Percentiles rank a stretch among this genome's conserved stretches.
Evolutionary conservation across 2,329 filamentous ascomycete genomes (phyloP).

Genomic region (Ophiostoma himal-ulmi): DNA sequence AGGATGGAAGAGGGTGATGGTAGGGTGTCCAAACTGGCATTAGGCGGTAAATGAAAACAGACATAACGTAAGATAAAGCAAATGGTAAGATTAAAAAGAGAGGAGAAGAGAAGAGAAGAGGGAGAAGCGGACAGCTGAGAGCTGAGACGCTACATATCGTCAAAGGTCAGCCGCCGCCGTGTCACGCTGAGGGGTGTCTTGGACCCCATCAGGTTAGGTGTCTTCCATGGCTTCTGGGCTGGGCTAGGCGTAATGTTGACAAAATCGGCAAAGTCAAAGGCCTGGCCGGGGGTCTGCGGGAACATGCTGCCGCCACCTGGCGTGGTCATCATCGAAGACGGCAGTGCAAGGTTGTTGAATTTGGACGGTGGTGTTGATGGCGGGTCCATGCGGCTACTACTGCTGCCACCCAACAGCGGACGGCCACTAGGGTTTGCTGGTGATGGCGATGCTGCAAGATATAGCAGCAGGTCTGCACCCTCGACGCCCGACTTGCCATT

Average conservation of each 20-base stretch:
- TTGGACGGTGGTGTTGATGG: slow-evolving; percentile 72
- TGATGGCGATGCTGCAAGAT: slow-evolving; percentile 85
- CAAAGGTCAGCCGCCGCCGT: slow-evolving; percentile 76
- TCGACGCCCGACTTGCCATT: slow-evolving; percentile 56
- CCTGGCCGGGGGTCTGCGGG: slow-evolving; percentile 72
- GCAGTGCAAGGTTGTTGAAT: slow-evolving; percentile 60
- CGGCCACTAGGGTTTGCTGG: slow-evolving; percentile 59
- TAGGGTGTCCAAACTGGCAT: slow-evolving; percentile 25
- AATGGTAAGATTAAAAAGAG: not conserved
- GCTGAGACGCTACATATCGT: slow-evolving; percentile 42
- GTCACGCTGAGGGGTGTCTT: slow-evolving; percentile 60
- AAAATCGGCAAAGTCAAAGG: slow-evolving; percentile 92
- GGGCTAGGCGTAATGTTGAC: slow-evolving; percentile 96
- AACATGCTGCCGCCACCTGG: slow-evolving; percentile 64
- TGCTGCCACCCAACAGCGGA: slow-evolving; percentile 11
- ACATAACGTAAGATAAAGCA: slow-evolving; percentile 10
- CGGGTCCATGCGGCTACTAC: slow-evolving; percentile 51
- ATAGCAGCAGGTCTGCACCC: slow-evolving; percentile 73
- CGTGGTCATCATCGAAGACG: slow-evolving; percentile 84
- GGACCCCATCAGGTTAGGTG: slow-evolving; percentile 51
- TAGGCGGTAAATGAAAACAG: slow-evolving; percentile 15
- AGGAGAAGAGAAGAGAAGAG: not conserved
- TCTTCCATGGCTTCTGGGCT: slow-evolving; percentile 84
- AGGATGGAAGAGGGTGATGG: not conserved
- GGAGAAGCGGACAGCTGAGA: not conserved